These are phyloP conservation scores for Yarrowia yakushimensis DNA, from an alignment of 805 yeast genomes.

Conservation along the genomic window DNA sequence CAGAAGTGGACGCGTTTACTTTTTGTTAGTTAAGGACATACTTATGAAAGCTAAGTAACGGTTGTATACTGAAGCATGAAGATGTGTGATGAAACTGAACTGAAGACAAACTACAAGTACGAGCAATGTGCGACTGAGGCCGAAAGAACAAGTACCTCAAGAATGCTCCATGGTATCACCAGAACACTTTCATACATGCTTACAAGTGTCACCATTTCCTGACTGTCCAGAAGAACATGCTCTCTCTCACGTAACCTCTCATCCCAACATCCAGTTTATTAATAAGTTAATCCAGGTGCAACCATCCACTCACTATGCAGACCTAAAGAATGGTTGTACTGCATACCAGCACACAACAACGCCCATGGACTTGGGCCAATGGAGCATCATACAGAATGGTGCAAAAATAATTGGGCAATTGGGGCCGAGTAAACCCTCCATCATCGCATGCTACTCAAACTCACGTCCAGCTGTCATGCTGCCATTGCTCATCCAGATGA, in stretches of 20 bases:
- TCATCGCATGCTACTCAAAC: neutral
- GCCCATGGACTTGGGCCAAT: conserved; percentile 11
- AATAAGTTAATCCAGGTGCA: no score
- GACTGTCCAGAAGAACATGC: no score
- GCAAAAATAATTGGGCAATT: neutral
- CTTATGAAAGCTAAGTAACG: neutral
- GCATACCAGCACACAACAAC: neutral
- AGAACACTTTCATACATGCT: no score
- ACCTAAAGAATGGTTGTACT: neutral
- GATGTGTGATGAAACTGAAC: no score
- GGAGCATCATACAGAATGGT: conserved; percentile 20
- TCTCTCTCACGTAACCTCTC: neutral
- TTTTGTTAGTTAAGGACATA: no score
- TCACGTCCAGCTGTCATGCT: conserved; percentile 1
- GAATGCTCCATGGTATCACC: no score
- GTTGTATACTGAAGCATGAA: neutral
- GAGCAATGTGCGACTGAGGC: no score
- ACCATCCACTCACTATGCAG: neutral
- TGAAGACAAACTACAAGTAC: no score
- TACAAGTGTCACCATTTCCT: no score
- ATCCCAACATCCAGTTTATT: neutral
- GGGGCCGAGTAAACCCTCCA: neutral
- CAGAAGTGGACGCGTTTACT: neutral
- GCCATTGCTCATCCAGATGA: conserved; percentile 6
- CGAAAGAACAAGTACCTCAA: no score